phyloP scores from a whole-genome alignment of 495 filamentous ascomycete genomes.

The Penicillium longicatenatum region DNA sequence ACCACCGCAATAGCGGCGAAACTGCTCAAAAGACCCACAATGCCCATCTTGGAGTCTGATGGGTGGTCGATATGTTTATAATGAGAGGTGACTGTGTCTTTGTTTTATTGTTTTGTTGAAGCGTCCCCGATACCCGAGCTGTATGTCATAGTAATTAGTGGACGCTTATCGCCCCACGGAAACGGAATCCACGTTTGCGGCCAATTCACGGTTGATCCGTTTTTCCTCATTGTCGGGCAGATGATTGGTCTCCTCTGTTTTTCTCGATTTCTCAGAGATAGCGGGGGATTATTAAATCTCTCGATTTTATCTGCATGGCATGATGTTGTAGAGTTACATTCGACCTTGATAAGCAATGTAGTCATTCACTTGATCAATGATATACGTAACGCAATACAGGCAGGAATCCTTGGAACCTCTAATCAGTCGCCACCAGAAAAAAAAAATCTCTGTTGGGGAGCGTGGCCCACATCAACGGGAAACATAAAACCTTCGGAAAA shows the following conservation, averaged over 20 bases:
- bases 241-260: too few species aligned
- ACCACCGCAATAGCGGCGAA: slow-evolving; percentile 21
- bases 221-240: too few species aligned
- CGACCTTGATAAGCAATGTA: background rate
- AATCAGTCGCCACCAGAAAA: background rate
- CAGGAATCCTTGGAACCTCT: background rate
- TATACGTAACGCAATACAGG: background rate
- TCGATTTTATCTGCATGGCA: background rate
- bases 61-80: too few species aligned
- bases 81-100: background rate
- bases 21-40: slow-evolving; percentile 26
- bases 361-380: background rate
- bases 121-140: background rate
- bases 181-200: background rate
- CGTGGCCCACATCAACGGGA: background rate
- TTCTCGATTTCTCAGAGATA: too few species aligned
- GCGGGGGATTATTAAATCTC: too few species aligned
- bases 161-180: background rate
- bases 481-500: too few species aligned
- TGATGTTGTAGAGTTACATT: background rate
- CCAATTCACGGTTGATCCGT: background rate
- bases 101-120: background rate
- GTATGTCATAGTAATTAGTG: slow-evolving; percentile 1
- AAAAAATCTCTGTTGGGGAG: background rate
- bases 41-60: slow-evolving; percentile 26